Percentiles rank a stretch among this genome's conserved stretches.
Evolutionary conservation across 768 basidiomycete species (phyloP).

Genomic region (Psilocybe cyanescens): DNA sequence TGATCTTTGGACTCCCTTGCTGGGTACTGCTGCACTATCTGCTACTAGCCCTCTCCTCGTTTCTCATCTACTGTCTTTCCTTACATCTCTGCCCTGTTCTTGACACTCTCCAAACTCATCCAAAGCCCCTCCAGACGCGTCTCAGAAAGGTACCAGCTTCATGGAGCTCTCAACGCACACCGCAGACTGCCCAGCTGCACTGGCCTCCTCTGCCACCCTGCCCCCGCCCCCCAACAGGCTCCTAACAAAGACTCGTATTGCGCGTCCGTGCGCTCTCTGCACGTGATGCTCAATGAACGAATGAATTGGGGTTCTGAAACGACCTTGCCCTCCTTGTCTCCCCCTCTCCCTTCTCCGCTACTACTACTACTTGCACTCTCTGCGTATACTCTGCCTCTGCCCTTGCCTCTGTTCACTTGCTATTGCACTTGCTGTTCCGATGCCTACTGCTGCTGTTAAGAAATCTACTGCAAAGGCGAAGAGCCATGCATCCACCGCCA

Average conservation of each 20-base stretch:
- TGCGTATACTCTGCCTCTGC: no score
- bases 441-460: conserved; percentile 31
- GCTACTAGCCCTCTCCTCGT: no score
- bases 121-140: not conserved
- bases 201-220: not conserved
- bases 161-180: no score
- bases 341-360: conserved; percentile 14
- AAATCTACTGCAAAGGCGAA: conserved; percentile 41
- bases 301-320: not conserved
- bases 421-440: conserved; percentile 11
- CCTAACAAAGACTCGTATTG: not conserved
- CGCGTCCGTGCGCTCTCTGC: conserved; percentile 21
- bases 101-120: not conserved
- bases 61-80: no score
- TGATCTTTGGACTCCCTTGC: no score
- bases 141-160: no score
- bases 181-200: no score
- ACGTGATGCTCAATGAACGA: conserved; percentile 26
- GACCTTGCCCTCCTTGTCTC: conserved; percentile 21
- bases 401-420: conserved; percentile 1
- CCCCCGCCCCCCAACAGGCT: not conserved
- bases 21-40: no score
- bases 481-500: conserved; percentile 22
- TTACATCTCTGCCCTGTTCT: no score
- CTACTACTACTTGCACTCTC: no score